phyloP scores from a whole-genome alignment of 2,329 filamentous ascomycete genomes.

The Dichotomopilus funicola region DNA sequence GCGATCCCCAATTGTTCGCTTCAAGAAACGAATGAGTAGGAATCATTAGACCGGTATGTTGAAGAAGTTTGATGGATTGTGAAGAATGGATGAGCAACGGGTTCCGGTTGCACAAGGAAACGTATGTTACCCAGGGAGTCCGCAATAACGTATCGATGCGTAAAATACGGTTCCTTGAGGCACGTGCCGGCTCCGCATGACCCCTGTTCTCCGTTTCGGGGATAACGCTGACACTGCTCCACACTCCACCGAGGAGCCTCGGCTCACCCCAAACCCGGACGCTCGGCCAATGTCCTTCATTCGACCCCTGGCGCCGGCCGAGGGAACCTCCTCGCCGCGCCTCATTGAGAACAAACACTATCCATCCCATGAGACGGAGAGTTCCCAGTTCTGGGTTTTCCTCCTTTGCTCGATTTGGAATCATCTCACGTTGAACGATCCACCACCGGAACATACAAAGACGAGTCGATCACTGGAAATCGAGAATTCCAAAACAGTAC shows the following conservation, averaged over 20 bases:
- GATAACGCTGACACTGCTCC: background rate
- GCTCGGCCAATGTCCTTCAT: background rate
- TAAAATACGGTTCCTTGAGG: background rate
- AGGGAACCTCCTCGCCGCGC: slow-evolving; percentile 3
- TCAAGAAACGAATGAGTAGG: no score
- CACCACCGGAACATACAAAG: no score
- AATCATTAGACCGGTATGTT: no score
- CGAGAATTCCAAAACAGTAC: background rate
- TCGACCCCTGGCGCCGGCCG: background rate
- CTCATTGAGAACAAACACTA: slow-evolving; percentile 6
- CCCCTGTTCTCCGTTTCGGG: background rate
- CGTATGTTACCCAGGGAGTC: background rate
- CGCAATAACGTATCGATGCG: background rate
- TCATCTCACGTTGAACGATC: background rate
- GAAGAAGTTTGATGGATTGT: no score
- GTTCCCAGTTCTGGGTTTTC: background rate
- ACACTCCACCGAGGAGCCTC: background rate
- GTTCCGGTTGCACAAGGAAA: background rate
- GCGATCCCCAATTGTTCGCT: no score
- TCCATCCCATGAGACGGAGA: slow-evolving; percentile 5
- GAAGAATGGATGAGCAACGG: no score
- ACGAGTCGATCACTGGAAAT: no score
- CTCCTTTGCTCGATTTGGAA: background rate
- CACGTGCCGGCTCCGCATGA: slow-evolving; percentile 1
- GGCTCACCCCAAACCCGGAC: slow-evolving; percentile 8